Base-by-base conservation (phyloP, 345 rosid genomes). In the Lagerstroemia speciosa region DNA sequence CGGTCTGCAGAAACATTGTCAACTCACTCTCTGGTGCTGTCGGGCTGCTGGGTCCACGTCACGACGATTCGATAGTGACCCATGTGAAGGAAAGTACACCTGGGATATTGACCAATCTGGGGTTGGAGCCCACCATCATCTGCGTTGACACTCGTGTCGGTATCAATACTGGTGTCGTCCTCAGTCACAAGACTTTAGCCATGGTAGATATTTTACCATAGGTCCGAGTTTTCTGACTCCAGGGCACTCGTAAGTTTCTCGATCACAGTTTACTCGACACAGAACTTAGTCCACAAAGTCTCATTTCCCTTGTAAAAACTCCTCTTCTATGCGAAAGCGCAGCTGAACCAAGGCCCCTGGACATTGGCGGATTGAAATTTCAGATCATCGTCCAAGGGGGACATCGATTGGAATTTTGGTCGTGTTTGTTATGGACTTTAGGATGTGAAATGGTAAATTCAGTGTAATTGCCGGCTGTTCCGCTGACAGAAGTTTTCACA, bases 31-130 rank as follows among this genome's bases (percentile, higher is more conserved):
- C 29, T 33, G 46, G 20, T 53, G 43, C 17, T 69, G 52, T 58
- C 53, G 31, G 77, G 69, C 73, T 69, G 71, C 64, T 26, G 41
- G 30, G 9, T 2, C 6, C 0, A 27, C 27, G 5, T 19, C 16
- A 38, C 52, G 26, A 22, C n/a, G 58, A 48, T 55, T 73, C 50
- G 78, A 74, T 62, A 12, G 72, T 29, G 76, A 65, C 71, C 73
- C 86, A 75, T 65, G 81, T 78, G 83, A 14, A 9, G 46, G 46
- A 36, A 38, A 67, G 41, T 67, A 78, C 84, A 73, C 80, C 73
- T 65, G 75, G 63, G 20, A 30, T 5, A 27, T 41, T 41, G 2
- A 27, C 6, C 63, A 10, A 22, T 53, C 30, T 0, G 2, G 4
- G 60, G 60, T 10, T 53, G 30, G 60, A 24, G 30, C 60, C 30